Evolutionary conservation across 805 yeast genomes (phyloP).

Genomic region (Yarrowia divulgata): DNA sequence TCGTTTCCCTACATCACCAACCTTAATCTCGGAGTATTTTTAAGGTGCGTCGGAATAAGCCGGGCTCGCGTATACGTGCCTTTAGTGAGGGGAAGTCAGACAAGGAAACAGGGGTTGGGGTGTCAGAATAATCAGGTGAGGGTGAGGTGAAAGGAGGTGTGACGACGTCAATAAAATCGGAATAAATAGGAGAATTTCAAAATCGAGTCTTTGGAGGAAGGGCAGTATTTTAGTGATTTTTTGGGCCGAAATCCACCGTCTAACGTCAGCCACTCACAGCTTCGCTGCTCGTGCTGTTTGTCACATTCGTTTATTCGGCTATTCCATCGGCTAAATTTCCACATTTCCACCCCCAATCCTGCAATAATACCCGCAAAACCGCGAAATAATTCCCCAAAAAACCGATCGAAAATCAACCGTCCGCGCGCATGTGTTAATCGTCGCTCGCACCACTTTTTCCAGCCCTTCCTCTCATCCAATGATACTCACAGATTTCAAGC

Average conservation of each 20-base stretch:
- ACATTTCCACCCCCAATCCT: too few relatives aligned
- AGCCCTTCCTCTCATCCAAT: constrained; percentile 15
- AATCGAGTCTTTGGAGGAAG: too few relatives aligned
- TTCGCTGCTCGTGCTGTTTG: too few relatives aligned
- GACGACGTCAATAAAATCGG: too few relatives aligned
- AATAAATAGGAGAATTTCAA: too few relatives aligned
- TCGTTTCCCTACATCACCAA: constrained; percentile 17
- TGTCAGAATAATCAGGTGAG: neutral
- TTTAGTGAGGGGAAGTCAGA: constrained; percentile 12
- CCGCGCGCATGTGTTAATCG: neutral
- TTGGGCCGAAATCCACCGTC: too few relatives aligned
- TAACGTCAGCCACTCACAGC: too few relatives aligned
- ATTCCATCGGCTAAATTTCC: too few relatives aligned
- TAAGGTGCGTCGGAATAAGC: constrained; percentile 21
- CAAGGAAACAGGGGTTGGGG: neutral
- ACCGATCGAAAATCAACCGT: neutral
- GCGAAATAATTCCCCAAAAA: neutral
- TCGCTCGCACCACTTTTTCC: neutral
- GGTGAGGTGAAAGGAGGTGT: too few relatives aligned
- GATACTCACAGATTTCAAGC: constrained; percentile 6
- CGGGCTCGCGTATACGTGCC: constrained; percentile 22
- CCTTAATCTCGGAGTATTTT: constrained; percentile 10
- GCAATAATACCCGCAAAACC: neutral
- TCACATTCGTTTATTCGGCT: too few relatives aligned
- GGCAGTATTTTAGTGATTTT: too few relatives aligned